Percentiles rank a stretch among this genome's conserved stretches.
Evolutionary conservation across 1,284 basidiomycete genomes (phyloP).

Genomic region (Microbotryum scabiosae): DNA sequence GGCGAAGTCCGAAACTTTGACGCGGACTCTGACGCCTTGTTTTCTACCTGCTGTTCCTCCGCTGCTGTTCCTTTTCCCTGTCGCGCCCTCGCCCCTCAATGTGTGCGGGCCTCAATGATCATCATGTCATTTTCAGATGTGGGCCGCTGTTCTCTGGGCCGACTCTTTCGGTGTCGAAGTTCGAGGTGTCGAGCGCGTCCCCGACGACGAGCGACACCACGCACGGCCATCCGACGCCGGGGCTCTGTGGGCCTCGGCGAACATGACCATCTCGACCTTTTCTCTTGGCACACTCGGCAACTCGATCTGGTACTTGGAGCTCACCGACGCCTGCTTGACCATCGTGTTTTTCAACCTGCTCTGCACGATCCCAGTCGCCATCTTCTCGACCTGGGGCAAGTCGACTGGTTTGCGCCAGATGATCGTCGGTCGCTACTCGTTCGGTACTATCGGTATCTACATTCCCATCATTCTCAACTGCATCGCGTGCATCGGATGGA

Average conservation of each 20-base stretch:
- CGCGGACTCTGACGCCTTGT: too few relatives aligned
- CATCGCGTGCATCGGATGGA: conserved; percentile 30
- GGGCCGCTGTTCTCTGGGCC: conserved; percentile 19
- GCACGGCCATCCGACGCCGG: conserved; percentile 13
- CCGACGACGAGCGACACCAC: conserved; percentile 19
- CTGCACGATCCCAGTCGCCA: conserved; percentile 37
- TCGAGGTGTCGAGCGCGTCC: conserved; percentile 28
- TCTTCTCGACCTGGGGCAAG: conserved; percentile 63
- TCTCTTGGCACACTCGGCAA: conserved; percentile 67
- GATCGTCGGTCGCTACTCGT: conserved; percentile 41
- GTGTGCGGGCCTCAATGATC: background rate
- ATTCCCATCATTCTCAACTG: conserved; percentile 32
- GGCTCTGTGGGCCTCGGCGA: conserved; percentile 18
- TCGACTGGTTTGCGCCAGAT: conserved; percentile 53
- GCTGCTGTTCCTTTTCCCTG: too few relatives aligned
- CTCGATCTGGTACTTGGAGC: conserved; percentile 45
- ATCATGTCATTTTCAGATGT: conserved; percentile 11
- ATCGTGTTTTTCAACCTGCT: conserved; percentile 68
- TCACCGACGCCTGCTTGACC: conserved; percentile 58
- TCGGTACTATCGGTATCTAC: conserved; percentile 36
- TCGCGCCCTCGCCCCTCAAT: too few relatives aligned
- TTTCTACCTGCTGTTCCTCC: too few relatives aligned
- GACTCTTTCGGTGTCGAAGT: conserved; percentile 30
- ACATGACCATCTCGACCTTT: conserved; percentile 48
- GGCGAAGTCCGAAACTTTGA: too few relatives aligned